These are phyloP conservation scores for Fusarium heterosporum DNA, from an alignment of 2,329 filamentous ascomycete species.

Conservation along the genomic window DNA sequence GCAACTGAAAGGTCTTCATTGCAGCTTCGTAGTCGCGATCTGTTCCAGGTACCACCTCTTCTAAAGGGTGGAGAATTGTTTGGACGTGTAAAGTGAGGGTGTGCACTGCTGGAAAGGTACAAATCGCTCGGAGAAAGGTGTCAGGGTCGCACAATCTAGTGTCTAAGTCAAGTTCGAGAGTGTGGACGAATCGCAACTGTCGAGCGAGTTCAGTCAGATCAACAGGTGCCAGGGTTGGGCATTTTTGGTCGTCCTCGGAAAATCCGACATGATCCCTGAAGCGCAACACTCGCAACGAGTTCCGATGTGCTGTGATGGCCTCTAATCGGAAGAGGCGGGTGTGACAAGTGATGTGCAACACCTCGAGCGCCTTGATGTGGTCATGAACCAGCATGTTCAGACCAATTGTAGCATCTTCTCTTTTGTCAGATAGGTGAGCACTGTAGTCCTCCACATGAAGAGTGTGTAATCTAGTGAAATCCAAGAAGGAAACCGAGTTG, in stretches of 20 bases:
- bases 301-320: conserved; percentile 54
- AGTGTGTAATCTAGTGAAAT: conserved; percentile 53
- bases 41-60: conserved; percentile 41
- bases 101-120: conserved; percentile 55
- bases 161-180: conserved; percentile 63
- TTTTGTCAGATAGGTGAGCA: conserved; percentile 54
- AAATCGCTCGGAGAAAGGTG: conserved; percentile 55
- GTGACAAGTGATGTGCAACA: conserved; percentile 58
- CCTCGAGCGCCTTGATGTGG: conserved; percentile 53
- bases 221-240: conserved; percentile 55
- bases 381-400: conserved; percentile 55
- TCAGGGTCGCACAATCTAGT: conserved; percentile 50
- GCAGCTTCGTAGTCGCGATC: conserved; percentile 56
- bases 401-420: conserved; percentile 54
- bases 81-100: conserved; percentile 59
- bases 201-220: conserved; percentile 52
- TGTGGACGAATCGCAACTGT: conserved; percentile 50
- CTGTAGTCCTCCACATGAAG: conserved; percentile 61
- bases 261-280: conserved; percentile 62
- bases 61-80: conserved; percentile 54
- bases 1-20: conserved; percentile 49
- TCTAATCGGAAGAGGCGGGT: conserved; percentile 55
- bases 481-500: conserved; percentile 53
- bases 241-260: conserved; percentile 55
- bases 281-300: conserved; percentile 53